phyloP scores from a whole-genome alignment of 805 yeast species.

The Saccharomycopsis schoenii region DNA sequence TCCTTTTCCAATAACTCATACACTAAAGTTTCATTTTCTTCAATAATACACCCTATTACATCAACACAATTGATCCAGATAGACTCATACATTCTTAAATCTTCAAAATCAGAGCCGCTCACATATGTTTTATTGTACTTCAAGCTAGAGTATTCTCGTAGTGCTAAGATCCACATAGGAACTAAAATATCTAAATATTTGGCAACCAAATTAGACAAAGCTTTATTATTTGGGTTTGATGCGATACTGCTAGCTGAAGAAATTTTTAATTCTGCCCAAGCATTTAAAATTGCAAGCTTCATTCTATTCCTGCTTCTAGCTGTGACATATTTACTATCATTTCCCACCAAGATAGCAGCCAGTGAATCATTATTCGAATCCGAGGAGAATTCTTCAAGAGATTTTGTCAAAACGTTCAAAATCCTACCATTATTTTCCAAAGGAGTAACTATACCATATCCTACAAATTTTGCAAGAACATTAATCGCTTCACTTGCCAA shows the following conservation, averaged over 20 bases:
- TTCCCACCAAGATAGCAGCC: slow-evolving; percentile 12
- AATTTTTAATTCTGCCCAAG: slow-evolving; percentile 60
- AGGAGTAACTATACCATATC: slow-evolving; percentile 41
- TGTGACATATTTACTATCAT: slow-evolving; percentile 39
- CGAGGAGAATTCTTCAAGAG: slow-evolving; percentile 46
- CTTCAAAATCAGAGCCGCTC: slow-evolving; percentile 24
- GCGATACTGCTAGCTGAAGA: slow-evolving; percentile 24
- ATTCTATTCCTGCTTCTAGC: slow-evolving; percentile 40
- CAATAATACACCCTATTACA: slow-evolving; percentile 59
- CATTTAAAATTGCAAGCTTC: slow-evolving; percentile 50
- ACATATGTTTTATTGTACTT: slow-evolving; percentile 32
- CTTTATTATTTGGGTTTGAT: slow-evolving; percentile 26
- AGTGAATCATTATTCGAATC: slow-evolving; percentile 16
- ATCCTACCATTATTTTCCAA: slow-evolving; percentile 43
- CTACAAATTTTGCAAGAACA: slow-evolving; percentile 67
- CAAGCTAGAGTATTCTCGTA: slow-evolving; percentile 64
- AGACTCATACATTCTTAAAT: slow-evolving; percentile 32
- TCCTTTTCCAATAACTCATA: slow-evolving; percentile 38
- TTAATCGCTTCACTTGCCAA: slow-evolving; percentile 70
- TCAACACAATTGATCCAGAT: slow-evolving; percentile 74
- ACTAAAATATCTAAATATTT: slow-evolving; percentile 51
- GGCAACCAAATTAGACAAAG: slow-evolving; percentile 39
- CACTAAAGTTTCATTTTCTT: slow-evolving; percentile 37
- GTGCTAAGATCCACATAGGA: slow-evolving; percentile 69
- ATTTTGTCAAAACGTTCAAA: slow-evolving; percentile 50